Evolutionary conservation across 768 basidiomycete species (phyloP).

Genomic region (Chalciporus chontae): DNA sequence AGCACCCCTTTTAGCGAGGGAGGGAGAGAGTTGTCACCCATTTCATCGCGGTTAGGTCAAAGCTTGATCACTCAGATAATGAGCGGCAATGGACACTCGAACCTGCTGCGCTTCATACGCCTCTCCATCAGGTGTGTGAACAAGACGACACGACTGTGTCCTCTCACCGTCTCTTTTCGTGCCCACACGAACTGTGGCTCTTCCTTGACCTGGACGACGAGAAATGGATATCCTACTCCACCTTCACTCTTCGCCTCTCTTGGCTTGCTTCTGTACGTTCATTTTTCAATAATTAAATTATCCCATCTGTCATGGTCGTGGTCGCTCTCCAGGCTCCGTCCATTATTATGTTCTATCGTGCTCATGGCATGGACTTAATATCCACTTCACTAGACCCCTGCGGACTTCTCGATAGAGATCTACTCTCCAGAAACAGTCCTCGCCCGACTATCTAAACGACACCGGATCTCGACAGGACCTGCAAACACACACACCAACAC

Average conservation of each 20-base stretch:
- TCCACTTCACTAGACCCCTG: slow-evolving; percentile 36
- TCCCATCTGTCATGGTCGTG: background rate
- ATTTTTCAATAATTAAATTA: background rate
- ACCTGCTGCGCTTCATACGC: slow-evolving; percentile 41
- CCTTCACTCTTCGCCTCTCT: slow-evolving; percentile 51
- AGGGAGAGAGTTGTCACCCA: background rate
- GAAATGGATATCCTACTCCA: slow-evolving; percentile 38
- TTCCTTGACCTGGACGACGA: slow-evolving; percentile 41
- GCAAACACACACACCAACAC: background rate
- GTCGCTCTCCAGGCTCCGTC: background rate
- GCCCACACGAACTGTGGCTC: slow-evolving; percentile 48
- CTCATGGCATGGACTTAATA: slow-evolving; percentile 1
- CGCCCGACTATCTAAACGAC: slow-evolving; percentile 12
- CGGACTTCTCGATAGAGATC: slow-evolving; percentile 40
- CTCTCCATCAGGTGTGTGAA: slow-evolving; percentile 37
- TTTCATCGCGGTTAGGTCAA: slow-evolving; percentile 35
- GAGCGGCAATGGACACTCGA: slow-evolving; percentile 37
- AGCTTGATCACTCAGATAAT: slow-evolving; percentile 30
- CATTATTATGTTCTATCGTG: background rate
- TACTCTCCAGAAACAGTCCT: slow-evolving; percentile 34
- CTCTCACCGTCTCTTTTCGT: slow-evolving; percentile 16
- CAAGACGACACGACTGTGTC: slow-evolving; percentile 1
- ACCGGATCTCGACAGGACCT: slow-evolving; percentile 2
- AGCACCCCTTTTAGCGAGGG: slow-evolving; percentile 13
- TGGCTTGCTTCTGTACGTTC: slow-evolving; percentile 54